phyloP scores from a whole-genome alignment of 441 rosid species.

The Omphalea diandra region DNA sequence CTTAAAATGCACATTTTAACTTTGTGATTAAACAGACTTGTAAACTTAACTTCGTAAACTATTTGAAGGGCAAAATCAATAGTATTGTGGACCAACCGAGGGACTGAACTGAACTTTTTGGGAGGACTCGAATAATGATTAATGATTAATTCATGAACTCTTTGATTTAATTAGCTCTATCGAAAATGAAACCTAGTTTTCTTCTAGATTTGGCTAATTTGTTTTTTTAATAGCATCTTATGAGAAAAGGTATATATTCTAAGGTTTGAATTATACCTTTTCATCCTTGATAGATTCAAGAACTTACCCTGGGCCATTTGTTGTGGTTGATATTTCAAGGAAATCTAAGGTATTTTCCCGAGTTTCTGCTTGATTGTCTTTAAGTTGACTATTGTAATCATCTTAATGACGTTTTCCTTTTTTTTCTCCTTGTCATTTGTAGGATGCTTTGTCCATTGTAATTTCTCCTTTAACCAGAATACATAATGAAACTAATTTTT shows the following conservation, averaged over 20 bases:
- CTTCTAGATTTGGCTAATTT: background rate
- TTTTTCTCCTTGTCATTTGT: constrained; percentile 28
- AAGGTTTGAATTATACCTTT: background rate
- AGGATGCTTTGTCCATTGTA: constrained; percentile 87
- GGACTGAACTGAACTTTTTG: no score
- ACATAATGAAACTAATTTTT: constrained; percentile 77
- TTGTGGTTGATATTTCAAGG: constrained; percentile 73
- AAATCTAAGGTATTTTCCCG: constrained; percentile 60
- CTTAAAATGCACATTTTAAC: background rate
- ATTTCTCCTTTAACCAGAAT: constrained; percentile 89
- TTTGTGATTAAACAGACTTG: background rate
- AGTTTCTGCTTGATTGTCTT: constrained; percentile 20
- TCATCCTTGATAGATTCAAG: constrained; percentile 62
- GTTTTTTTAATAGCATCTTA: background rate
- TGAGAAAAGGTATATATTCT: background rate
- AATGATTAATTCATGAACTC: background rate
- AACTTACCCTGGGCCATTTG: constrained; percentile 88
- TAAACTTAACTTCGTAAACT: background rate
- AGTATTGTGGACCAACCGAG: no score
- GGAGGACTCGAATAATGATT: background rate
- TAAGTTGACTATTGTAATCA: constrained; percentile 1
- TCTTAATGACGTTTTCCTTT: constrained; percentile 11
- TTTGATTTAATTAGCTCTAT: background rate
- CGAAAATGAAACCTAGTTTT: background rate
- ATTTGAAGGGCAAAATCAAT: background rate